Base-by-base conservation (phyloP, 176 grass and related monocot genomes). In the Elaeis guineensis region DNA sequence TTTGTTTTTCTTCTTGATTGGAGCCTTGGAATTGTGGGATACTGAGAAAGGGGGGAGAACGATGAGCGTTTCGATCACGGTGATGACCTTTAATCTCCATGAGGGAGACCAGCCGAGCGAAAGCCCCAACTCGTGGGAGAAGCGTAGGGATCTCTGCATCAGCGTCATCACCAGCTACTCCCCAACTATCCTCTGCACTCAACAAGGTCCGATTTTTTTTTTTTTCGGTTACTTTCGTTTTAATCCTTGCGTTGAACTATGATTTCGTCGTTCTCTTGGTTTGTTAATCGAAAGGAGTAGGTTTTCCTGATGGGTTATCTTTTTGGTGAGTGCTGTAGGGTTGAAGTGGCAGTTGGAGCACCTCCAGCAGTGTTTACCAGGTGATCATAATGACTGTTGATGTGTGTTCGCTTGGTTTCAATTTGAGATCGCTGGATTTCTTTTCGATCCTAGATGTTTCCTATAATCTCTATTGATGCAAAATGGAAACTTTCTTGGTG, bases 121-220 rank as follows among this genome's bases (percentile, higher is more conserved):
- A 49, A 85, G 87, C 72, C 81, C 87, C 26, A 83, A 85, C 74
- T 81, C 58, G 63, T 97, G 93, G 93, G 84, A 97, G 67, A 86
- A 84, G 78, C 84, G 93, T 39, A 72, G 72, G 64, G 93, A 97
- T 68, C 84, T 97, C 69, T 97, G 93, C 56, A 57, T 97, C 70
- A 97, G 93, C 67, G 87, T 97, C 61, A 89, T 97, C 75, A 87
- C 87, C 52, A 91, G 74, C 71, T 97, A 97, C 64, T 97, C 84
- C 29, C 93, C 87, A 17, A 80, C 87, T 59, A 85, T 97, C 30
- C 81, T 97, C 18, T 97, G 93, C 78, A 91, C 87, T 52, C 93
- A 97, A 75, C 93, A 97, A 91, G 93, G 93, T 90, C 50, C 26
- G 49, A 60, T 59, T 5, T 71, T 14, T 12, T 21, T 6, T 28